Conservation (phyloP, 2,329 filamentous ascomycete species). For the Pseudocercospora pini-densiflorae region DNA sequence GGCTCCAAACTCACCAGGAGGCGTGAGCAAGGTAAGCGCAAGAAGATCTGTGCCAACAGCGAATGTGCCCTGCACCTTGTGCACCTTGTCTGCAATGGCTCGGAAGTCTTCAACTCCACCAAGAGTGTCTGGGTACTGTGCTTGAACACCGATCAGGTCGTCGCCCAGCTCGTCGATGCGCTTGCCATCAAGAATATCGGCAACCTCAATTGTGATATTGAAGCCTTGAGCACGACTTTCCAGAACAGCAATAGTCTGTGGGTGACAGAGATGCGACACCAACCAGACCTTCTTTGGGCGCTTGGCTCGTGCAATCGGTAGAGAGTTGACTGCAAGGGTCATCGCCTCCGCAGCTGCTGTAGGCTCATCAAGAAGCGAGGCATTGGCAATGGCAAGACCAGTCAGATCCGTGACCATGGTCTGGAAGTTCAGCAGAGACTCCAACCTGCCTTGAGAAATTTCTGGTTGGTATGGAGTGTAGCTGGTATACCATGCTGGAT, state of each 20-base stretch:
- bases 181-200: conserved; percentile 71
- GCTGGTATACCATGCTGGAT: conserved; percentile 95
- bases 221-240: conserved; percentile 89
- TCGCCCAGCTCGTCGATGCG: conserved; percentile 75
- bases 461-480: conserved; percentile 98
- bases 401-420: conserved; percentile 90
- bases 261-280: conserved; percentile 80
- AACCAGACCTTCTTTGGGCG: conserved; percentile 78
- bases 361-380: conserved; percentile 86
- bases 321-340: conserved; percentile 83
- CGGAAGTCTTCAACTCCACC: conserved; percentile 79
- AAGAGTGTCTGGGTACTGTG: conserved; percentile 93
- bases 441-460: conserved; percentile 91
- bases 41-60: conserved; percentile 89
- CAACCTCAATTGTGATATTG: conserved; percentile 75
- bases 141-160: conserved; percentile 83
- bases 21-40: conserved; percentile 82
- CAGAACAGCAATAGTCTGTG: conserved; percentile 84
- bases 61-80: conserved; percentile 77
- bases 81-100: conserved; percentile 73
- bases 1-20: conserved; percentile 91
- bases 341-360: conserved; percentile 95
- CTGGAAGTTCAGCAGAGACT: conserved; percentile 94
- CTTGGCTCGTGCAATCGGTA: conserved; percentile 74
- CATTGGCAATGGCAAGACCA: conserved; percentile 84